Conservation (phyloP, 805 yeast species). For the Spathaspora gorwiae region DNA sequence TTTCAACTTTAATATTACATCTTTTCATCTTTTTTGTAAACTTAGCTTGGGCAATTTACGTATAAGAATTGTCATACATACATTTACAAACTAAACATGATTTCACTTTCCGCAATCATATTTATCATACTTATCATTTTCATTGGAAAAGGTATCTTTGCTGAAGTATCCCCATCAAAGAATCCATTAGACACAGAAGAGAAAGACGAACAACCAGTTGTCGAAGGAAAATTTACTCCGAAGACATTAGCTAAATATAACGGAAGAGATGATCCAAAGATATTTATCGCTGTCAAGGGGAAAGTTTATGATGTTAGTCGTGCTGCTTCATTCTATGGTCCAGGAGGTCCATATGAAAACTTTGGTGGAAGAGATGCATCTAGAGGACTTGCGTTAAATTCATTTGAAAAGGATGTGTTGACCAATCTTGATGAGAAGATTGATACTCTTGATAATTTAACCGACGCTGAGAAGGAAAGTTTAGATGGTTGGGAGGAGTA, state of each 20-base stretch:
- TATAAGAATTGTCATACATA: too few species aligned
- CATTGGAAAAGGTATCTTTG: too few species aligned
- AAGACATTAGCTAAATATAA: conserved; percentile 66
- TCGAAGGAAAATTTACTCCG: conserved; percentile 67
- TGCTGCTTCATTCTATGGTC: conserved; percentile 87
- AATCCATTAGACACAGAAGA: conserved; percentile 24
- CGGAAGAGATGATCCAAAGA: conserved; percentile 74
- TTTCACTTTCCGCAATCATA: too few species aligned
- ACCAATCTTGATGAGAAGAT: conserved; percentile 72
- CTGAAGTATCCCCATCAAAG: conserved; percentile 2
- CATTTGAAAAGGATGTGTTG: conserved; percentile 67
- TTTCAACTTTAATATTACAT: too few species aligned
- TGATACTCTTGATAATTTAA: conserved; percentile 63
- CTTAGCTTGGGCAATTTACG: too few species aligned
- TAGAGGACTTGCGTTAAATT: conserved; percentile 83
- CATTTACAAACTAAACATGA: too few species aligned
- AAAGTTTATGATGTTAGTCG: conserved; percentile 77
- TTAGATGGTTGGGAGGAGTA: conserved; percentile 82
- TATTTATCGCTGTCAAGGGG: conserved; percentile 84
- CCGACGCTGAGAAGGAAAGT: conserved; percentile 55
- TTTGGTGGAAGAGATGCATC: conserved; percentile 97
- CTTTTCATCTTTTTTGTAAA: too few species aligned
- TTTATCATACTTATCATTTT: too few species aligned
- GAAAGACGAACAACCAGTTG: conserved; percentile 19
- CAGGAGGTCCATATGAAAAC: conserved; percentile 89